Conservation (phyloP, 345 rosid species). For the Lepidium aucheri region DNA sequence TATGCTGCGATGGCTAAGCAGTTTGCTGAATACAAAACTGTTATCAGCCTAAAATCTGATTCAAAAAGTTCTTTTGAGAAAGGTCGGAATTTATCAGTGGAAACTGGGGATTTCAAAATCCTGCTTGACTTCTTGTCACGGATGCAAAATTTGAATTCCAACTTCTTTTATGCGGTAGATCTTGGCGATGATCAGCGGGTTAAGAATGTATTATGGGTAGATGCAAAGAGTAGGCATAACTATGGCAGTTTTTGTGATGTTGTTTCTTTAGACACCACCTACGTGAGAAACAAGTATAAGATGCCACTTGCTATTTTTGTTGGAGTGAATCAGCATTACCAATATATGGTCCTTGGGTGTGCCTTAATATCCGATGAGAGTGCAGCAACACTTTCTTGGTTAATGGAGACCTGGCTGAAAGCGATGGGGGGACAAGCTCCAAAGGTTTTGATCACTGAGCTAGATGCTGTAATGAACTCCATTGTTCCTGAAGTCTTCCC, state of each 20-base stretch:
- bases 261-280: constrained; percentile 51
- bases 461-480: constrained; percentile 34
- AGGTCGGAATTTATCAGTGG: constrained; percentile 37
- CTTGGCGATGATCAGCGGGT: constrained; percentile 51
- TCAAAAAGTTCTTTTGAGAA: constrained; percentile 39
- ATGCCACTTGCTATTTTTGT: constrained; percentile 55
- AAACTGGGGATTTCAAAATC: constrained; percentile 41
- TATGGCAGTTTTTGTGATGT: constrained; percentile 52
- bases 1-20: constrained; percentile 70
- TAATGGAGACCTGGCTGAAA: constrained; percentile 58
- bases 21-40: constrained; percentile 58
- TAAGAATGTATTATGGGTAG: constrained; percentile 56
- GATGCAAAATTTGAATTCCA: constrained; percentile 48
- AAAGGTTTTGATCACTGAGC: constrained; percentile 49
- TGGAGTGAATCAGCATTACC: constrained; percentile 67
- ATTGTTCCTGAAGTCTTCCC: constrained; percentile 44
- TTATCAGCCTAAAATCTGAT: constrained; percentile 39
- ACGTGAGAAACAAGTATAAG: constrained; percentile 53
- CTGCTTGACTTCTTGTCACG: constrained; percentile 42
- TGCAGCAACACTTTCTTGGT: constrained; percentile 47
- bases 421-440: constrained; percentile 65
- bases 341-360: constrained; percentile 58
- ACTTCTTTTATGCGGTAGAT: constrained; percentile 60
- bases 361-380: constrained; percentile 56
- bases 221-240: constrained; percentile 59